Evolutionary conservation across 2,329 filamentous ascomycete genomes (phyloP).

Genomic region (Aschersonia sp.): DNA sequence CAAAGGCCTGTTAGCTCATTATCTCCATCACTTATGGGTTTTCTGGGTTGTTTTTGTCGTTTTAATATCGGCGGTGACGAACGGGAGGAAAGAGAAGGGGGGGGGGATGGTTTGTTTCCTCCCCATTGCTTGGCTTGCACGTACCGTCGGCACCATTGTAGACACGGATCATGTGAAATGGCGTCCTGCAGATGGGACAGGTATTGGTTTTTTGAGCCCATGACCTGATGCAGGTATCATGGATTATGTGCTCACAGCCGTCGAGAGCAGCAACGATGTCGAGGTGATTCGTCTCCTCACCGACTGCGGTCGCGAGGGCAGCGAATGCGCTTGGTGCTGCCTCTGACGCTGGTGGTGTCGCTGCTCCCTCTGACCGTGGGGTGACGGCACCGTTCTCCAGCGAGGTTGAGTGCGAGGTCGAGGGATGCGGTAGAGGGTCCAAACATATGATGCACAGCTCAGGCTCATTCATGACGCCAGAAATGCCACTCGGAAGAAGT

Average conservation of each 20-base stretch:
- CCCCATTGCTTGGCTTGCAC: slow-evolving; percentile 13
- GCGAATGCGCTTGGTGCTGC: slow-evolving; percentile 8
- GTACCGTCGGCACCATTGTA: slow-evolving; percentile 68
- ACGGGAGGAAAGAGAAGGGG: background rate
- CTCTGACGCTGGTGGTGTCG: slow-evolving; percentile 10
- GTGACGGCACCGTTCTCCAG: slow-evolving; percentile 1
- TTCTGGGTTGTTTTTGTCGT: background rate
- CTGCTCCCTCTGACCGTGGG: slow-evolving; percentile 1
- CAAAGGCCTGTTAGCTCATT: background rate
- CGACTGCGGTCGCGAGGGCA: slow-evolving; percentile 4
- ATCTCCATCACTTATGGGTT: background rate
- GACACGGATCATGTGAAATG: slow-evolving; percentile 82
- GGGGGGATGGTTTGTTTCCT: background rate
- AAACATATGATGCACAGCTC: slow-evolving; percentile 60
- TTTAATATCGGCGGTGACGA: background rate
- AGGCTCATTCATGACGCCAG: slow-evolving; percentile 34
- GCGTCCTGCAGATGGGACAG: slow-evolving; percentile 88
- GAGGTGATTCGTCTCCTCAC: slow-evolving; percentile 19
- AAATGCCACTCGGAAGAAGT: slow-evolving; percentile 18
- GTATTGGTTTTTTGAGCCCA: slow-evolving; percentile 97
- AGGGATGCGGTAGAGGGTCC: slow-evolving; percentile 36
- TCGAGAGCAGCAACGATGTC: slow-evolving; percentile 44
- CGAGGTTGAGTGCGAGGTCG: slow-evolving; percentile 10
- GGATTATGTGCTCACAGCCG: slow-evolving; percentile 81
- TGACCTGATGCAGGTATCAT: slow-evolving; percentile 81